Evolutionary conservation across 208 protist genomes (phyloP), one percentile per base, ranked within the genome.

Genomic region (Plasmodiophora brassicae): DNA sequence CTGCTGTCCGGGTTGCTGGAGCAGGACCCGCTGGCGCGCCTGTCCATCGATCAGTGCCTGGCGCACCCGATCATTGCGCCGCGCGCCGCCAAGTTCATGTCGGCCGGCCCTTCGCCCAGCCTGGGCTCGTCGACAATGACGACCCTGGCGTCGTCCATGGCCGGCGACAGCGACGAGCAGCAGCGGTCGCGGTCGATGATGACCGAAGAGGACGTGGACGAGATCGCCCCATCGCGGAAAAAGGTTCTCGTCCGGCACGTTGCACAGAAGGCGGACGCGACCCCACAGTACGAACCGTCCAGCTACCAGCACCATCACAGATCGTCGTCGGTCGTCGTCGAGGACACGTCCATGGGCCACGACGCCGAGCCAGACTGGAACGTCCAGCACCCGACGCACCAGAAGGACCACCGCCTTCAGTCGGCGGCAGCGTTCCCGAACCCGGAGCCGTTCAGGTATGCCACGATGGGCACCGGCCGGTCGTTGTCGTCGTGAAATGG

Each of bases 1-100:
- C 41, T 88, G 14, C 41, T 88, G 54, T 86, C 65, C n/a, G n/a
- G 65, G 20, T 38, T 78, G n/a, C 65, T 78, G 65, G 65, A 78
- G 10, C 65, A 78, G n/a, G 41, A 78, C 41, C 65, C 65, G 41
- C 32, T 32, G n/a, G 41, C 65, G 5, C 32, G 65, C 10, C 32
- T 32, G 65, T 78, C 65, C 32, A 32, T 78, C 65, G 65, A 78
- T 78, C 65, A 78, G n/a, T 78, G 65, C n/a, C 65, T 78, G 5
- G 65, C 65, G 14, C 65, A 78, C 41, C 65, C 65, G 20, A 14
- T 78, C 10, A 14, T 78, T 14, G 14, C 50, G 14, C 20, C 50
- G 14, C 50, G 50, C 20, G 10, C 41, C 14, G 32, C 65, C 32
- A 5, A 78, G 41, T 32, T 38, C 32, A 5, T 78, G 65, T n/a